Percentiles rank a stretch among this genome's conserved stretches.
phyloP scores from a whole-genome alignment of 352 stramenopile species.

The Phytopythium kandeliae region DNA sequence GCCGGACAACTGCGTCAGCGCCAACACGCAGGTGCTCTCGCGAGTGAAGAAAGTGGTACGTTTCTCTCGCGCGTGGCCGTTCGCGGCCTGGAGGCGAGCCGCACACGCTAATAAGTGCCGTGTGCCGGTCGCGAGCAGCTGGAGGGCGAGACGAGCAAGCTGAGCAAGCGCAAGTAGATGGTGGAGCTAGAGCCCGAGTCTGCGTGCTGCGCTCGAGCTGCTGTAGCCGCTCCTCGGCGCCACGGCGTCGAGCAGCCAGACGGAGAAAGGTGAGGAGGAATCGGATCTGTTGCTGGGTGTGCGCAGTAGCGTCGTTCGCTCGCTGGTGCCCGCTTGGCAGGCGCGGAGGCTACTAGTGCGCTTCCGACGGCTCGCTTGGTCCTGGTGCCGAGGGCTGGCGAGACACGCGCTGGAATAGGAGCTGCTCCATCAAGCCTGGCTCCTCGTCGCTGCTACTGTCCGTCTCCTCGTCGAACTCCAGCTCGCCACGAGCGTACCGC shows the following conservation, averaged over 20 bases:
- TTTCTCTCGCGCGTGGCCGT: too few relatives aligned
- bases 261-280: not conserved
- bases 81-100: too few relatives aligned
- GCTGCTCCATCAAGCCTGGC: slow-evolving; percentile 1
- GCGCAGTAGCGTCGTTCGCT: not conserved
- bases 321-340: too few relatives aligned
- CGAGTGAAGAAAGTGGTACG: slow-evolving; percentile 85
- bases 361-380: not conserved
- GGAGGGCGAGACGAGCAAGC: slow-evolving; percentile 70
- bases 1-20: slow-evolving; percentile 68
- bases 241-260: not conserved
- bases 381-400: not conserved
- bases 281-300: not conserved
- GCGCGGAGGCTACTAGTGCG: too few relatives aligned
- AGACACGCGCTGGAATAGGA: slow-evolving; percentile 4
- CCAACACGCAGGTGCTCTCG: slow-evolving; percentile 65
- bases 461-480: slow-evolving; percentile 39
- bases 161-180: slow-evolving; percentile 53
- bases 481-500: slow-evolving; percentile 44
- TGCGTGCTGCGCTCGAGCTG: not conserved
- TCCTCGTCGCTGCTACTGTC: slow-evolving; percentile 41
- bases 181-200: not conserved
- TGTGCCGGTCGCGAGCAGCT: slow-evolving; percentile 20
- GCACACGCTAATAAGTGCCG: not conserved
- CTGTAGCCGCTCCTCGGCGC: not conserved